Conservation (phyloP, 176 grass and related monocot genomes). For the Triticum dicoccoides region DNA sequence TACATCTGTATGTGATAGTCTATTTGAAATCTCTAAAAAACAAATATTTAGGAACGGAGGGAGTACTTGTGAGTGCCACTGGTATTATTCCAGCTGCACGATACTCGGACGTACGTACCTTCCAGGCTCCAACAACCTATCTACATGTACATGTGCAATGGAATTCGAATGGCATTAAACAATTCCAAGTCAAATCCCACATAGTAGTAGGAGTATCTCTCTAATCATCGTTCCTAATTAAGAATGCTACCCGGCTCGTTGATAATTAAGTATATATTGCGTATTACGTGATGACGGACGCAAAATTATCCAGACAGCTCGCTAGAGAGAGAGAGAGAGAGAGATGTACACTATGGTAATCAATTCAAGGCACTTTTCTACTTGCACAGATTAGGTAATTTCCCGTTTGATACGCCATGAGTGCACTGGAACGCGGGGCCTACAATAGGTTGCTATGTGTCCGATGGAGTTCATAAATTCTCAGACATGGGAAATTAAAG, state of each 20-base stretch:
- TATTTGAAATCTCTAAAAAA: no score
- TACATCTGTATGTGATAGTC: no score
- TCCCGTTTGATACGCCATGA: not conserved
- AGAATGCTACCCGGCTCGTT: not conserved
- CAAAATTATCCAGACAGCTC: no score
- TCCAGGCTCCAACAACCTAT: conserved; percentile 15
- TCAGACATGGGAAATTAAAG: conserved; percentile 15
- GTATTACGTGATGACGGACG: not conserved
- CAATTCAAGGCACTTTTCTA: not conserved
- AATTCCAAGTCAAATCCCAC: conserved; percentile 43
- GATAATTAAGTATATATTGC: not conserved
- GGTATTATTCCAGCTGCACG: conserved; percentile 16
- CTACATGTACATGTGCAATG: conserved; percentile 29
- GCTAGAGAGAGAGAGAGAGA: not conserved
- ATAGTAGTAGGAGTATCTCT: not conserved
- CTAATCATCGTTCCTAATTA: conserved; percentile 13
- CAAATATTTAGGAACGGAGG: no score
- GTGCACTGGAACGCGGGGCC: conserved; percentile 24
- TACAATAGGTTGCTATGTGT: conserved; percentile 30
- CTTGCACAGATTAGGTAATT: not conserved
- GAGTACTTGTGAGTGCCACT: not conserved
- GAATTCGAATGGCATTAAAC: conserved; percentile 16
- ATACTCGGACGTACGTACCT: not conserved
- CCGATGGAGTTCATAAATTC: conserved; percentile 48
- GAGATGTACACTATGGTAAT: not conserved